Conservation (phyloP, 495 filamentous ascomycete genomes). For the Tuber borchii region DNA sequence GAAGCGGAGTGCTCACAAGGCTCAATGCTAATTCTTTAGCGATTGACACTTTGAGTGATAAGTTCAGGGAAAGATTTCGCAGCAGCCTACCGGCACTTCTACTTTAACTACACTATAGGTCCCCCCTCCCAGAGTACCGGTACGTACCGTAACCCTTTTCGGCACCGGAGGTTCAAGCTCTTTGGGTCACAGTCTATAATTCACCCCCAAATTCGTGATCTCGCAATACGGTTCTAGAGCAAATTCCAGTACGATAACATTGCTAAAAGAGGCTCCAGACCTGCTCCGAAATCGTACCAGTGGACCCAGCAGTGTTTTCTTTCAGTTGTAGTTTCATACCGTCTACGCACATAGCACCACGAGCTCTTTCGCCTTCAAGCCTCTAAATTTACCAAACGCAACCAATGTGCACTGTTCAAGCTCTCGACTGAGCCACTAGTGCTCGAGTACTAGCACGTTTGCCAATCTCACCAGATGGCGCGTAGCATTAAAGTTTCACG, state of each 20-base stretch:
- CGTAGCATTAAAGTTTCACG: not conserved
- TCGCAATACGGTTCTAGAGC: not conserved
- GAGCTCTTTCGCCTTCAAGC: no score
- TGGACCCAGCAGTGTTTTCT: not conserved
- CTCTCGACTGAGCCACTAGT: not conserved
- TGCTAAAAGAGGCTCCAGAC: no score
- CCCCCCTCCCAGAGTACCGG: no score
- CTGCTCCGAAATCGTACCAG: not conserved
- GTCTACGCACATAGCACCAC: not conserved
- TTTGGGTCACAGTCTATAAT: not conserved
- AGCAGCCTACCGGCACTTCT: no score
- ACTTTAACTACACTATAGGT: no score
- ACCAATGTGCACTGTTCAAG: not conserved
- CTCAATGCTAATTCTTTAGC: not conserved
- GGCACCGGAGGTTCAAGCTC: not conserved
- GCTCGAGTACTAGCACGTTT: not conserved
- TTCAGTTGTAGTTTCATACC: not conserved
- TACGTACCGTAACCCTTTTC: not conserved
- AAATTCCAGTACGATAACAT: not conserved
- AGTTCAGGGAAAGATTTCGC: no score
- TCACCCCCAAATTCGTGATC: not conserved
- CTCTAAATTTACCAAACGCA: not conserved
- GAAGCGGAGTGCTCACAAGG: not conserved
- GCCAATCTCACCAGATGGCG: not conserved
- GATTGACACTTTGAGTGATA: no score